Percentiles rank a stretch among this genome's conserved stretches.
Evolutionary conservation across 768 basidiomycete genomes (phyloP).

Genomic region (Hygrophorus russula): DNA sequence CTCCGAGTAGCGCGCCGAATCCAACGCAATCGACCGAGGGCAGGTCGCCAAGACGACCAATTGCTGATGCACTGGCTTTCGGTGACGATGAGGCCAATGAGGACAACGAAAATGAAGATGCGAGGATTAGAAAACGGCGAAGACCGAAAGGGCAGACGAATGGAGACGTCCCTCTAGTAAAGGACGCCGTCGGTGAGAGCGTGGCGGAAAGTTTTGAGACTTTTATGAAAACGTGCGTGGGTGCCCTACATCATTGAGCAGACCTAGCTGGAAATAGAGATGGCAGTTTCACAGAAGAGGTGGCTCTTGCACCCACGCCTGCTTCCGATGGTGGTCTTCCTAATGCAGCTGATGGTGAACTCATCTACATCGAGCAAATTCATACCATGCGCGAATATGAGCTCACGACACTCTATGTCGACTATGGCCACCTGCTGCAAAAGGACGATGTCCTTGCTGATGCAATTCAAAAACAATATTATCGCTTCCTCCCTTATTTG

Average conservation of each 20-base stretch:
- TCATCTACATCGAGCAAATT: conserved; percentile 87
- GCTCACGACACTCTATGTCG: conserved; percentile 92
- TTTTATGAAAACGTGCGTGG: conserved; percentile 79
- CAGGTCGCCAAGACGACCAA: conserved; percentile 28
- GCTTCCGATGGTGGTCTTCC: conserved; percentile 59
- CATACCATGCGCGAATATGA: conserved; percentile 92
- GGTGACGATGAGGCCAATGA: conserved; percentile 44
- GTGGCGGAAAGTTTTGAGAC: conserved; percentile 86
- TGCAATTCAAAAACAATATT: conserved; percentile 91
- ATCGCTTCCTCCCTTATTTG: conserved; percentile 92
- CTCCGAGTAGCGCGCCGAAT: conserved; percentile 37
- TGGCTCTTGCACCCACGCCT: conserved; percentile 71
- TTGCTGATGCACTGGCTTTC: conserved; percentile 43
- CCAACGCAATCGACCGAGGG: conserved; percentile 20
- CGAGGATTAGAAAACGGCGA: conserved; percentile 26
- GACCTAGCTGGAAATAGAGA: conserved; percentile 1
- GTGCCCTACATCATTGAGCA: not conserved
- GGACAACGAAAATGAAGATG: conserved; percentile 25
- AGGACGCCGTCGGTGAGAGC: conserved; percentile 92
- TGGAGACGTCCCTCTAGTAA: conserved; percentile 75
- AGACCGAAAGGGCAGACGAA: conserved; percentile 40
- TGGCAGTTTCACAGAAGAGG: conserved; percentile 71
- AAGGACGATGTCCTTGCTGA: conserved; percentile 89
- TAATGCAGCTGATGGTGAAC: conserved; percentile 45
- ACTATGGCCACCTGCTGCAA: conserved; percentile 83